Percentiles rank a stretch among this genome's conserved stretches.
phyloP scores from a whole-genome alignment of 495 filamentous ascomycete genomes.

The Neohortaea acidophila region DNA sequence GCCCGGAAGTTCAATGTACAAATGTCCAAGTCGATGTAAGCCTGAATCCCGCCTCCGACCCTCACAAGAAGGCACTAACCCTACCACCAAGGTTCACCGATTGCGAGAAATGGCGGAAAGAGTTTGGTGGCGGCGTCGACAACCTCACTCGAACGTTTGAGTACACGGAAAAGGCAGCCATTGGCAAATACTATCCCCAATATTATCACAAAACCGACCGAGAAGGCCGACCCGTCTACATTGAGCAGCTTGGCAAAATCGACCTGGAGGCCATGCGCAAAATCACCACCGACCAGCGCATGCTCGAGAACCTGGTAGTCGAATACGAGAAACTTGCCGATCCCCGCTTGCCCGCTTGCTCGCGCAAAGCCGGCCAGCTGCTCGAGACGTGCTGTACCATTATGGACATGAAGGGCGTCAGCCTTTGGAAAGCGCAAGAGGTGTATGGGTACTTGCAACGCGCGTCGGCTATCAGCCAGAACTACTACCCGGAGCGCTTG shows the following conservation, averaged over 20 bases:
- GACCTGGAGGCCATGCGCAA: conserved; percentile 80
- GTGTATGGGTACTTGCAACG: conserved; percentile 60
- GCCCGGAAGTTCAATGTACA: conserved; percentile 89
- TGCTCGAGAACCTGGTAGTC: conserved; percentile 86
- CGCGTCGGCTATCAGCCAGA: conserved; percentile 58
- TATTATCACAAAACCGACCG: conserved; percentile 99
- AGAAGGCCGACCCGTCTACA: conserved; percentile 93
- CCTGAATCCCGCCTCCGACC: conserved; percentile 1
- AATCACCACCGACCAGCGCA: conserved; percentile 82
- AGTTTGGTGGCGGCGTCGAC: conserved; percentile 61
- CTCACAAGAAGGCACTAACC: neutral
- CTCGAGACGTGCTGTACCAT: conserved; percentile 96
- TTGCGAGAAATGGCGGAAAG: conserved; percentile 78
- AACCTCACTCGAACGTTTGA: conserved; percentile 66
- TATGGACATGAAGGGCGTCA: conserved; percentile 92
- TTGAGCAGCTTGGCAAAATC: conserved; percentile 89
- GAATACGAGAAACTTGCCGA: conserved; percentile 95
- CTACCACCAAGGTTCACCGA: conserved; percentile 53
- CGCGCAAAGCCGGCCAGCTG: conserved; percentile 72
- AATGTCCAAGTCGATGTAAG: conserved; percentile 72
- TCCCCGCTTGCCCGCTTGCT: conserved; percentile 87
- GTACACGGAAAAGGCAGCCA: conserved; percentile 70
- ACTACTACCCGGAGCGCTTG: conserved; percentile 95
- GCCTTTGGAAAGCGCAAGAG: conserved; percentile 58
- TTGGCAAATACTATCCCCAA: conserved; percentile 92